Percentiles rank a stretch among this genome's conserved stretches.
Conservation (phyloP, 1,139 yeast genomes). For the Taphrina sp. region DNA sequence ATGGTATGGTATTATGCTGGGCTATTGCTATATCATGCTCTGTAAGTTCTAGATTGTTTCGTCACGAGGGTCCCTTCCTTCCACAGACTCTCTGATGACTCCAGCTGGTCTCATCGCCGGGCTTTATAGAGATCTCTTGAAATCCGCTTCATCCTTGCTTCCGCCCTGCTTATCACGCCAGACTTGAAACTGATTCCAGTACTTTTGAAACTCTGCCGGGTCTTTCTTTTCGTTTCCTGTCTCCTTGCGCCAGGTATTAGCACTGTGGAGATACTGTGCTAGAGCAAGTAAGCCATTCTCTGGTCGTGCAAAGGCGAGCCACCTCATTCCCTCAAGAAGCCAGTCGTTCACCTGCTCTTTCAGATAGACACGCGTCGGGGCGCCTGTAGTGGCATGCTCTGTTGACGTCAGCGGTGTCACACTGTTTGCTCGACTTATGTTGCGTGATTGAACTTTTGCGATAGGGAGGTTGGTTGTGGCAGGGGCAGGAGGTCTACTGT, state of each 20-base stretch:
- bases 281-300: conserved; percentile 18
- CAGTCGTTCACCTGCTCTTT: conserved; percentile 68
- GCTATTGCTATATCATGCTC: no score
- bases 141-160: no score
- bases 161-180: conserved; percentile 5
- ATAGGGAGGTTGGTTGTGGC: no score
- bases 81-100: no score
- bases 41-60: no score
- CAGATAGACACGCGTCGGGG: conserved; percentile 73
- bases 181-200: conserved; percentile 5
- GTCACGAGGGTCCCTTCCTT: no score
- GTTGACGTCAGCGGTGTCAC: conserved; percentile 2
- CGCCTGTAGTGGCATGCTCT: conserved; percentile 49
- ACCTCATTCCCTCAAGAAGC: conserved; percentile 66
- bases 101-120: no score
- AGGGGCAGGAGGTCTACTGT: no score
- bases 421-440: conserved; percentile 13
- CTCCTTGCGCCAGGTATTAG: conserved; percentile 2
- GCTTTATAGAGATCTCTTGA: no score
- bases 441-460: neutral
- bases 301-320: conserved; percentile 45
- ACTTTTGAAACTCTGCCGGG: conserved; percentile 11
- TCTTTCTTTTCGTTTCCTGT: conserved; percentile 1
- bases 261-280: conserved; percentile 11
- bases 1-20: no score